Base-by-base conservation (phyloP, 2,329 filamentous ascomycete species). In the Aspergillus udagawae region DNA sequence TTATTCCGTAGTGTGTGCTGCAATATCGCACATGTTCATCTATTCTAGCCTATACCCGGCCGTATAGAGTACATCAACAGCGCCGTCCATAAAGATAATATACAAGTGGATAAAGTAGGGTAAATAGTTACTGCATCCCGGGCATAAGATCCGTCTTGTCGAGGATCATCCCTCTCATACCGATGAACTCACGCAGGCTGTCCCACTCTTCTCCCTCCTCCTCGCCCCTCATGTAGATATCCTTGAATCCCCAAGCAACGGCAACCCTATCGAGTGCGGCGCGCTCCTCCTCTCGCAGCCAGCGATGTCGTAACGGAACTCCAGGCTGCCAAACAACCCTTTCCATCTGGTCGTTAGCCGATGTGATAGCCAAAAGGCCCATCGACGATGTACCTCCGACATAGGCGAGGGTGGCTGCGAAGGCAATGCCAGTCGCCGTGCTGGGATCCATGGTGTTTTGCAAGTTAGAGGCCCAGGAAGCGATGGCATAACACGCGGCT, bases 131-230 rank as follows among this genome's bases (percentile, higher is more conserved):
- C 69, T 90, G 82, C 92, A 97, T 97, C 20, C 93, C 94, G 63
- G 91, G 88, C 90, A 97, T 93, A 67, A 97, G 82, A 70, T 93
- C 90, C 17, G 91, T 87, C 63, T 88, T 87, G 75, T 99, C 94
- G 53, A 99, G 78, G 64, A 96, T 83, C 93, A 97, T 97, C 28
- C 90, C 89, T 69, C 89, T 87, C 68, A 89, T 82, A 41, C 90
- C 85, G 66, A 92, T 86, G 76, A 91, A 94, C 76, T 97, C 90
- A 64, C 87, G 85, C 61, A 99, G 79, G 32, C 83, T 84, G 66
- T 95, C 88, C 91, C 94, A 99, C 61, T 97, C 93, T 53, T 86
- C 82, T 0, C 94, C 93, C 63, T 92, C 89, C 76, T 99, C 94
- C 70, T 97, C 92, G 1, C 94, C 94, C 69, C 90, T 84, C 70